These are phyloP conservation scores for Cladophialophora psammophila DNA, from an alignment of 2,329 filamentous ascomycete species.

Conservation along the genomic window DNA sequence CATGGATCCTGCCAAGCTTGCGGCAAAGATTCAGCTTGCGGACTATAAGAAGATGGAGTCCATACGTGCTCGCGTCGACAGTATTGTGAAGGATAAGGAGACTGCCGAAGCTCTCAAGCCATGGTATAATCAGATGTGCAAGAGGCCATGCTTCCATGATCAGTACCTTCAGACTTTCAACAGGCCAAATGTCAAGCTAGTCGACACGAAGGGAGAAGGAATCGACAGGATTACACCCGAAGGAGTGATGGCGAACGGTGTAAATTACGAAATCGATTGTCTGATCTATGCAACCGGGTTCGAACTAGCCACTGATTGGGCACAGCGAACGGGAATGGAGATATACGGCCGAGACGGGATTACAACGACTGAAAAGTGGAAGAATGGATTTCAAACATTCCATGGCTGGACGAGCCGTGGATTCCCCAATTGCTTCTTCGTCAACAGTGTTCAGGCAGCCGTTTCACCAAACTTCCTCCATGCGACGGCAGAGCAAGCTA, in stretches of 20 bases:
- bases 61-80: slow-evolving; percentile 55
- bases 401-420: slow-evolving; percentile 33
- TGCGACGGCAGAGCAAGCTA: slow-evolving; percentile 33
- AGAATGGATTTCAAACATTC: slow-evolving; percentile 29
- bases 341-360: slow-evolving; percentile 41
- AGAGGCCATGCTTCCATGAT: slow-evolving; percentile 69
- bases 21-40: slow-evolving; percentile 29
- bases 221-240: slow-evolving; percentile 54
- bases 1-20: slow-evolving; percentile 19
- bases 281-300: slow-evolving; percentile 59
- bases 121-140: slow-evolving; percentile 70
- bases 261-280: slow-evolving; percentile 58
- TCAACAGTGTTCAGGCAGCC: slow-evolving; percentile 33
- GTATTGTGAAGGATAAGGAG: slow-evolving; percentile 58
- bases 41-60: slow-evolving; percentile 37
- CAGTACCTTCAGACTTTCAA: slow-evolving; percentile 68
- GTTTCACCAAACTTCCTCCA: slow-evolving; percentile 35
- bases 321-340: slow-evolving; percentile 38
- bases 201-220: slow-evolving; percentile 66
- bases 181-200: slow-evolving; percentile 62
- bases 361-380: slow-evolving; percentile 42
- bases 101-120: slow-evolving; percentile 63
- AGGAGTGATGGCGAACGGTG: slow-evolving; percentile 58
- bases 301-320: slow-evolving; percentile 32
- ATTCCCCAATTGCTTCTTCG: slow-evolving; percentile 35